A percentile compares a stretch with the other conserved stretches of the same genome.
phyloP scores from a whole-genome alignment of 148 eudicot genomes.

The Hydrangea macrophylla region DNA sequence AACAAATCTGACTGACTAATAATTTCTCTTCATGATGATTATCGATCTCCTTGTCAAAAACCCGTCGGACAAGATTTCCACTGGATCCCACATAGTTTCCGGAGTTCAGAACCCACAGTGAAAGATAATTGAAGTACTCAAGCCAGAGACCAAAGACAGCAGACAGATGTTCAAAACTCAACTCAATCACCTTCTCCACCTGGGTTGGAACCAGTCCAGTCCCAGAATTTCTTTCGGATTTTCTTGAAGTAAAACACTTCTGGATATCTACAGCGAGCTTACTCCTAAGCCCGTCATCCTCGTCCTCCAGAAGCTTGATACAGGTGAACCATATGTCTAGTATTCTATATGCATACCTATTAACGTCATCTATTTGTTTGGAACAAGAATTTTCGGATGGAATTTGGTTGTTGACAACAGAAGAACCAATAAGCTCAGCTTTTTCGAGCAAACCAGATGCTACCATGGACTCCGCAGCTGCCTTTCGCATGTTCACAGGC shows the following conservation, averaged over 20 bases:
- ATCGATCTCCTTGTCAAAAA: slow-evolving; percentile 95
- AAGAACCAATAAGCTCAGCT: slow-evolving; percentile 49
- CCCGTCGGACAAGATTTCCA: slow-evolving; percentile 78
- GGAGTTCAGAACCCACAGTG: slow-evolving; percentile 52
- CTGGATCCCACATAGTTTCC: slow-evolving; percentile 47
- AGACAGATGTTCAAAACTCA: slow-evolving; percentile 69
- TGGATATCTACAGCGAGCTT: slow-evolving; percentile 66
- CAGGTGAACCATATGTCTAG: slow-evolving; percentile 75
- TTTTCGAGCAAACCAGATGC: slow-evolving; percentile 82
- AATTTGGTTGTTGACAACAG: slow-evolving; percentile 27
- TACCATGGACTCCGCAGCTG: slow-evolving; percentile 81
- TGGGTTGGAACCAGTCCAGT: slow-evolving; percentile 62
- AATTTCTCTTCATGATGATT: slow-evolving; percentile 93
- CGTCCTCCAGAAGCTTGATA: slow-evolving; percentile 89
- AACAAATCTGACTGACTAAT: slow-evolving; percentile 80
- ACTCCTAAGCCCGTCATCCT: slow-evolving; percentile 66
- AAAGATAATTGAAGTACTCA: slow-evolving; percentile 60
- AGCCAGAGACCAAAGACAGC: slow-evolving; percentile 69
- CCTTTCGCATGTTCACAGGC: slow-evolving; percentile 75
- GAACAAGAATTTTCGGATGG: slow-evolving; percentile 28
- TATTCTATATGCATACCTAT: slow-evolving; percentile 46
- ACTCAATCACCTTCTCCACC: slow-evolving; percentile 82
- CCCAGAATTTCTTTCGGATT: slow-evolving; percentile 20
- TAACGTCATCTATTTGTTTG: slow-evolving; percentile 31
- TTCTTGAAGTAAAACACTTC: slow-evolving; percentile 44